phyloP scores from a whole-genome alignment of 148 eudicot species.

The Persicaria tinctoria region DNA sequence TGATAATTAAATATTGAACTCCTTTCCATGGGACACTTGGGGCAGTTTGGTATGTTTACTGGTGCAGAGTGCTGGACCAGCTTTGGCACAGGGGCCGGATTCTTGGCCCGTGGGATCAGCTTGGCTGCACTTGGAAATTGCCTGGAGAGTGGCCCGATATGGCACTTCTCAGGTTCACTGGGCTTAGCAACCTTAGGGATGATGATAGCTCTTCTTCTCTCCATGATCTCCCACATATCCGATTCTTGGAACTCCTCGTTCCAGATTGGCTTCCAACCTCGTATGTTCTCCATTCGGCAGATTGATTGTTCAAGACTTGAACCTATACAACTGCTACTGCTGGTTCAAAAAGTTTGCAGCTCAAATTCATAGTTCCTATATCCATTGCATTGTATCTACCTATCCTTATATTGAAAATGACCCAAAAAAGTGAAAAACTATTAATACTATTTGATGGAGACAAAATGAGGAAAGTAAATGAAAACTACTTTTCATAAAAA shows the following conservation, averaged over 20 bases:
- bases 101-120: conserved; percentile 45
- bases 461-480: background rate
- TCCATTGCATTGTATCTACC: too few relatives aligned
- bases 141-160: conserved; percentile 19
- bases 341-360: too few relatives aligned
- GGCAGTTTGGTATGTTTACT: conserved; percentile 70
- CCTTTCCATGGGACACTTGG: conserved; percentile 28
- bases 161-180: background rate
- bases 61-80: conserved; percentile 51
- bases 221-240: conserved; percentile 38
- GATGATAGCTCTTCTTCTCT: conserved; percentile 12
- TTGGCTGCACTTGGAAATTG: conserved; percentile 42
- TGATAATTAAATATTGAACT: conserved; percentile 20
- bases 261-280: conserved; percentile 26
- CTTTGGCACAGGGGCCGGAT: conserved; percentile 17
- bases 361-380: too few relatives aligned
- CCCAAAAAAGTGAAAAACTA: too few relatives aligned
- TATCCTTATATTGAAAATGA: too few relatives aligned
- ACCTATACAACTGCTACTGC: too few relatives aligned
- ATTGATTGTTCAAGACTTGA: background rate
- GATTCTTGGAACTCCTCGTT: conserved; percentile 59
- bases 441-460: background rate
- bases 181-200: conserved; percentile 11
- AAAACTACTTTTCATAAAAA: background rate
- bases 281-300: conserved; percentile 30